Base-by-base conservation (phyloP, 176 grass and related monocot genomes). In the Avena atlantica region DNA sequence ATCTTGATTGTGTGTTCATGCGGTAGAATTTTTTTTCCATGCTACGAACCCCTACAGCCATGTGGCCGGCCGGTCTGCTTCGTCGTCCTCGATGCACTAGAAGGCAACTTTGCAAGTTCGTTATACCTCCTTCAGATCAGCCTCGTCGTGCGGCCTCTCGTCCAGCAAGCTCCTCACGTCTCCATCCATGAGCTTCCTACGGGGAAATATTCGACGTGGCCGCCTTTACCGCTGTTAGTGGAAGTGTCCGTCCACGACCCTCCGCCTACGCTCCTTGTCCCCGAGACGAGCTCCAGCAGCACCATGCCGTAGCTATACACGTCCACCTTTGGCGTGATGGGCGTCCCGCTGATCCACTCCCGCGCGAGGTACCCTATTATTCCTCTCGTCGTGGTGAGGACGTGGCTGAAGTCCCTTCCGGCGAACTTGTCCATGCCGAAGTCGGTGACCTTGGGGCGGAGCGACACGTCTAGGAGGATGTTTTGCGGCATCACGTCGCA, bases 401-500 rank as follows among this genome's bases (percentile, higher is more conserved):
- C 91, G 1, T 75, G 50, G 69, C 91, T 93, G 57, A 93, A 93
- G 5, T 78, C 81, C 45, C 88, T 31, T 0, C 88, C 84, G 3
- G 87, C 34, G 44, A 92, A 74, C 62, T 92, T 92, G 2, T 84
- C 84, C 74, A 92, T 82, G 4, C 91, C 87, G 14, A 92, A 92
- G 50, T 92, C 91, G 19, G 87, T 80, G 14, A 89, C 20, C 66
- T 87, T 89, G 0, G 91, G 80, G 12, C 64, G 8, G 19, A 89
- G 40, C 13, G 84, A 40, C 36, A 40, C 73, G 57, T 87, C 88
- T 20, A 92, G 81, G 0, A 92, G 81, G 29, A 92, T 85, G 61
- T 92, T 92, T 62, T 92, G 68, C n/a, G 91, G 91, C 69, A 89
- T 92, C 4, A 92, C 83, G 16, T 92, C 91, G 3, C 87, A 92